Percentiles rank a stretch among this genome's conserved stretches.
Evolutionary conservation across 1,284 basidiomycete genomes (phyloP).

Genomic region (Irpex sp.): DNA sequence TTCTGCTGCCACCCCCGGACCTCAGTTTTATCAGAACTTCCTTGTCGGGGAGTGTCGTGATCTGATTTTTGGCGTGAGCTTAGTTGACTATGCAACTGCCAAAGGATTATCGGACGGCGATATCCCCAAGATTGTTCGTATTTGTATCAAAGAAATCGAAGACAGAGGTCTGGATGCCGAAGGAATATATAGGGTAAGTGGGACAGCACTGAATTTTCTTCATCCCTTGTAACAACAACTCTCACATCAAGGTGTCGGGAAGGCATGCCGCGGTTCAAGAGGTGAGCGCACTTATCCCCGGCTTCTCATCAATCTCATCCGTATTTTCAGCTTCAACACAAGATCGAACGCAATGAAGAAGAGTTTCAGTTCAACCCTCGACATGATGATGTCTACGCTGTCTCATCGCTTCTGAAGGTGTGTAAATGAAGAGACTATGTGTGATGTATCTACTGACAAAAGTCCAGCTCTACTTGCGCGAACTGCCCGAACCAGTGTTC

Average conservation of each 20-base stretch:
- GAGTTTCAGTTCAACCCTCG: slow-evolving; percentile 74
- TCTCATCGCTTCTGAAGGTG: slow-evolving; percentile 92
- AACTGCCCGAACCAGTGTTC: slow-evolving; percentile 93
- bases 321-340: slow-evolving; percentile 67
- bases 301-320: background rate
- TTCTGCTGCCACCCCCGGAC: slow-evolving; percentile 59
- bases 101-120: slow-evolving; percentile 72
- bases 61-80: slow-evolving; percentile 88
- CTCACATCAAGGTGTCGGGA: slow-evolving; percentile 62
- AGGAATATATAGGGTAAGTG: slow-evolving; percentile 77
- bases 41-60: slow-evolving; percentile 86
- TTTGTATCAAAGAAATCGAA: slow-evolving; percentile 87
- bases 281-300: slow-evolving; percentile 35
- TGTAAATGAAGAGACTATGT: slow-evolving; percentile 12
- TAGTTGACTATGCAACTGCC: slow-evolving; percentile 90
- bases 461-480: slow-evolving; percentile 77
- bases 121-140: slow-evolving; percentile 79
- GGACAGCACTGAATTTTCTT: too few species aligned
- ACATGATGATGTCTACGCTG: slow-evolving; percentile 84
- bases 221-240: slow-evolving; percentile 3
- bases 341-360: slow-evolving; percentile 88
- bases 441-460: background rate
- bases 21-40: slow-evolving; percentile 74
- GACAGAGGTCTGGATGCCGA: slow-evolving; percentile 76
- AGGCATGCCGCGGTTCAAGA: slow-evolving; percentile 82